A percentile compares a stretch with the other conserved stretches of the same genome.
phyloP scores from a whole-genome alignment of 2,329 filamentous ascomycete genomes.

The Aspergillus luchuensis region DNA sequence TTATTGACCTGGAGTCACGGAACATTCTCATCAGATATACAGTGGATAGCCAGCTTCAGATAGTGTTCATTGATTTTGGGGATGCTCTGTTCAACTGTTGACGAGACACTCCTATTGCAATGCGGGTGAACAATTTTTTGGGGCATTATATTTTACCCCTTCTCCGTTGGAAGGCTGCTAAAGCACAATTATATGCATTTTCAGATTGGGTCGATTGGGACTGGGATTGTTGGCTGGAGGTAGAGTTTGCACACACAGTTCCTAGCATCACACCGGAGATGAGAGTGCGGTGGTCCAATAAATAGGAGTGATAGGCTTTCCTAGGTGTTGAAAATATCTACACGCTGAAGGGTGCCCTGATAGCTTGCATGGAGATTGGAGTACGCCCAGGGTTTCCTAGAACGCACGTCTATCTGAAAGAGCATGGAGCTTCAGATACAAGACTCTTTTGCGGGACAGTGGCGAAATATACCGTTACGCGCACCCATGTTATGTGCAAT shows the following conservation, averaged over 20 bases:
- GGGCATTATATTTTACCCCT: slow-evolving; percentile 22
- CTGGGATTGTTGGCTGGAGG: slow-evolving; percentile 24
- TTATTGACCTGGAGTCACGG: slow-evolving; percentile 18
- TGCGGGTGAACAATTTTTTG: slow-evolving; percentile 6
- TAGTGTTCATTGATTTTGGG: slow-evolving; percentile 24
- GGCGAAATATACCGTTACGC: no score
- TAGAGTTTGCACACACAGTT: slow-evolving; percentile 24
- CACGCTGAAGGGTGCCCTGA: no score
- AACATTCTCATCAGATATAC: slow-evolving; percentile 20
- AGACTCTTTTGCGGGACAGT: no score
- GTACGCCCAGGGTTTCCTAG: no score
- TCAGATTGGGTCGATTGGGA: slow-evolving; percentile 29
- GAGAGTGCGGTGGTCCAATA: slow-evolving; percentile 6
- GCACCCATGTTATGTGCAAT: no score
- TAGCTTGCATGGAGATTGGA: no score
- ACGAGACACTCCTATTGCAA: slow-evolving; percentile 12
- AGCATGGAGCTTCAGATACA: no score
- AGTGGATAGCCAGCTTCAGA: not conserved
- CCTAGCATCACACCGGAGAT: slow-evolving; percentile 23
- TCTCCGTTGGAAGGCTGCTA: slow-evolving; percentile 18
- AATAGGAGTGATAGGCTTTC: not conserved
- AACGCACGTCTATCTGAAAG: no score
- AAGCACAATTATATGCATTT: slow-evolving; percentile 10
- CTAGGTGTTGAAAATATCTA: no score
- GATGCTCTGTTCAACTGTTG: slow-evolving; percentile 20